A percentile compares a stretch with the other conserved stretches of the same genome.
Evolutionary conservation across 2,329 filamentous ascomycete genomes (phyloP).

Genomic region (Zopfia rhizophila): DNA sequence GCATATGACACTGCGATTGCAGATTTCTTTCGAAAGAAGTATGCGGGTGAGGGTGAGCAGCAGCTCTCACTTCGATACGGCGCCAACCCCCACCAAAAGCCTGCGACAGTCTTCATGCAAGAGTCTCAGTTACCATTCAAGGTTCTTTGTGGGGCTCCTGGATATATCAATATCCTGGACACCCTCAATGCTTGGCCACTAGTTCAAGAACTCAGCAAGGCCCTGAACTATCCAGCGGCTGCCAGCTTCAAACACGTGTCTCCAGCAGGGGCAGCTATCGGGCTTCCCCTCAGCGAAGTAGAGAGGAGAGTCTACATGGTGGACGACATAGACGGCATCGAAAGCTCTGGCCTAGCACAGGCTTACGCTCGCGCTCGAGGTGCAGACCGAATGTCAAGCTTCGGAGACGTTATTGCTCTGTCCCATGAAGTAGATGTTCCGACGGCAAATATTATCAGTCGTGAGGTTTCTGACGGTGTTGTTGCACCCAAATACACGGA

Average conservation of each 20-base stretch:
- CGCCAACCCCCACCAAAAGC: conserved; percentile 98
- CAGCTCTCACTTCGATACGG: conserved; percentile 91
- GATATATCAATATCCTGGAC: conserved; percentile 97
- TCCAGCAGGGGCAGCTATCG: conserved; percentile 93
- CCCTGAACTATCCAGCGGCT: conserved; percentile 87
- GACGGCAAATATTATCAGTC: conserved; percentile 96
- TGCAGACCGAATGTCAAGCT: conserved; percentile 98
- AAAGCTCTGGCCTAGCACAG: conserved; percentile 86
- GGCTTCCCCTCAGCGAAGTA: conserved; percentile 82
- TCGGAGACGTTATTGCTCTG: conserved; percentile 94
- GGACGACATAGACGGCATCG: conserved; percentile 90
- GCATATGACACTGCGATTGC: conserved; percentile 96
- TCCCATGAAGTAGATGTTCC: conserved; percentile 90
- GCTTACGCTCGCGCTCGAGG: conserved; percentile 96
- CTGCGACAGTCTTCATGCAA: conserved; percentile 83
- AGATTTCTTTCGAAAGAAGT: conserved; percentile 97
- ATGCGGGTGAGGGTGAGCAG: conserved; percentile 85
- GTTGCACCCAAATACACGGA: conserved; percentile 88
- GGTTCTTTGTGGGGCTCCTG: conserved; percentile 86
- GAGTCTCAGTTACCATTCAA: conserved; percentile 89
- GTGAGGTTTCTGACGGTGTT: conserved; percentile 97
- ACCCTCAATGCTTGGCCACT: conserved; percentile 96
- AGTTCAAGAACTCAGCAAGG: conserved; percentile 93
- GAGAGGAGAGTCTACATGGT: conserved; percentile 99
- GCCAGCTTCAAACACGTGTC: conserved; percentile 99